Base-by-base conservation (phyloP, 2,329 filamentous ascomycete genomes). In the Phialophora macrospora region DNA sequence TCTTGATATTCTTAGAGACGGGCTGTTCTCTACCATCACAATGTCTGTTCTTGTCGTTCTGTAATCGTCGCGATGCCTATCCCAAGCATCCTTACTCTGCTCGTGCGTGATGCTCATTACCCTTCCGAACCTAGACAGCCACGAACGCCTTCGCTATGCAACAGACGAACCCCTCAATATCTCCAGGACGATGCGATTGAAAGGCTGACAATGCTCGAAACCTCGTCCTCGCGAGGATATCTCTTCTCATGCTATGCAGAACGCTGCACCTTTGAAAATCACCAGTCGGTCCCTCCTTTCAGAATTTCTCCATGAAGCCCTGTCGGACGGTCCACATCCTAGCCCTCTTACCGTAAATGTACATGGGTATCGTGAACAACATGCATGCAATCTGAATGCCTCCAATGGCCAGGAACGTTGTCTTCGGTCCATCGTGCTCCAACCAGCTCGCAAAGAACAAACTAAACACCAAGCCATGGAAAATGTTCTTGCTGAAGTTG, bases 301-400 rank as follows among this genome's bases (percentile, higher is more conserved):
- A 88, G 68, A 87, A 90, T 74, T 87, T 91, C 84, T 96, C 92
- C 90, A 96, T 93, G 69, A 96, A 80, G 71, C 91, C 92, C 83
- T 85, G 91, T 68, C 91, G 82, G 11, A 93, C 91, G 0, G 93
- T 98, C 94, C 93, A 97, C 92, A 97, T 96, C 20, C 94, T 84
- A 17, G 90, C 88, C 63, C 93, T 82, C 83, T 98, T 98, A 20
- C 94, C 94, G 74, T 87, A 97, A 22, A 98, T 91, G 76, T 95
- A 98, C 90, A 98, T 92, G 0, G 94, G 94, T 62, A 97, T 88
- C 0, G 92, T 90, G 61, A 84, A 87, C 2, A 92, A 73, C 76
- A 96, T 82, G 62, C 89, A 85, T 12, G 87, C 86, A 38, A 97
- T 78, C 78, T 98, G 94, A 30, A 98, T 95, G 28, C 93, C 84